These are phyloP conservation scores for Kokia cookei DNA, from an alignment of 441 rosid species.

Conservation along the genomic window DNA sequence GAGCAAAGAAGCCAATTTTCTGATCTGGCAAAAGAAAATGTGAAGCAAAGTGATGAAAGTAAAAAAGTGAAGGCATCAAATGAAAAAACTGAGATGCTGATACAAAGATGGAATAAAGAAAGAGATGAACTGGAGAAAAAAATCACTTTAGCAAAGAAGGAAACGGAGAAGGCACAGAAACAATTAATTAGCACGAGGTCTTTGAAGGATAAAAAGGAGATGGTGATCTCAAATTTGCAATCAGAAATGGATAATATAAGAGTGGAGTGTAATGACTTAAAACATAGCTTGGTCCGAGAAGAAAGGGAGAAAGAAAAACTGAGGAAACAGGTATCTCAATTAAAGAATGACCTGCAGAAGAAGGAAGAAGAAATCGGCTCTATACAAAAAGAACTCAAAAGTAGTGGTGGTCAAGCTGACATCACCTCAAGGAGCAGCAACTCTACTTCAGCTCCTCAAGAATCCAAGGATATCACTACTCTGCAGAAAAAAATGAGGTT, in stretches of 20 bases:
- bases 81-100: constrained; percentile 37
- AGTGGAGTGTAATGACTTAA: constrained; percentile 38
- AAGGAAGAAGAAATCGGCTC: constrained; percentile 41
- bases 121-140: constrained; percentile 47
- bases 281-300: constrained; percentile 43
- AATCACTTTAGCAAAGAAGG: constrained; percentile 37
- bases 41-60: constrained; percentile 30
- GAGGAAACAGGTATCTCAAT: constrained; percentile 41
- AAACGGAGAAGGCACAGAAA: constrained; percentile 43
- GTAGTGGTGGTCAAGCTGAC: constrained; percentile 5
- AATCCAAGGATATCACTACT: background rate
- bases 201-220: constrained; percentile 52
- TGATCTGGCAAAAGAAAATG: constrained; percentile 16
- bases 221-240: constrained; percentile 33
- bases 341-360: constrained; percentile 46
- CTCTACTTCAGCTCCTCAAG: constrained; percentile 10
- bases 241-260: constrained; percentile 49
- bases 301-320: constrained; percentile 57
- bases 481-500: constrained; percentile 18
- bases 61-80: constrained; percentile 24
- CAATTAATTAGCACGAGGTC: constrained; percentile 42
- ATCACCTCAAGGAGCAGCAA: background rate
- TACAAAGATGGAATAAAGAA: constrained; percentile 49
- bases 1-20: constrained; percentile 19
- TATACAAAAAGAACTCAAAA: constrained; percentile 4